phyloP scores from a whole-genome alignment of 257 asterid species.

The Fraxinus americana region DNA sequence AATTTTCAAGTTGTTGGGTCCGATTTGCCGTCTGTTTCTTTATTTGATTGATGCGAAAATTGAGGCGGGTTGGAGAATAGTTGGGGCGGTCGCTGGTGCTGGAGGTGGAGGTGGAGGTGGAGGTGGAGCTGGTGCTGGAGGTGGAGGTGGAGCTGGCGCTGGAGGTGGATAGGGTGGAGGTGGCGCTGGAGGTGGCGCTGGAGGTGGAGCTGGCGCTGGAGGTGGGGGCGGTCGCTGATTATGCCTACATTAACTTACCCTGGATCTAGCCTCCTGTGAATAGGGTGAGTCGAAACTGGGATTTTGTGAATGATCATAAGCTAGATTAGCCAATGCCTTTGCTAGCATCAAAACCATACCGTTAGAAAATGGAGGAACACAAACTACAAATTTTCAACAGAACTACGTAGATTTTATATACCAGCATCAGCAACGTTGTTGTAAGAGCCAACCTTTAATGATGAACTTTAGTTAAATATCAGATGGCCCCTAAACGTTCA shows the following conservation, averaged over 20 bases:
- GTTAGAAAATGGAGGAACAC: constrained; percentile 17
- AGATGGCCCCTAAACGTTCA: constrained; percentile 44
- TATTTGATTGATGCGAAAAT: too few relatives aligned
- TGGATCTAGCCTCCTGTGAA: constrained; percentile 78
- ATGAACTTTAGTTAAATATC: constrained; percentile 39
- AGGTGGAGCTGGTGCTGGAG: too few relatives aligned
- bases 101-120: too few relatives aligned
- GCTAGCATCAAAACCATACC: constrained; percentile 50
- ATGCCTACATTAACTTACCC: constrained; percentile 33
- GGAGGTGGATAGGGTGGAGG: too few relatives aligned
- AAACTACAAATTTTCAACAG: constrained; percentile 12
- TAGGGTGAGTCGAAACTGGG: constrained; percentile 74
- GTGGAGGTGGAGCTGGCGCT: too few relatives aligned
- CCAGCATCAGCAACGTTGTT: constrained; percentile 59
- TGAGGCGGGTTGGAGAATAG: too few relatives aligned
- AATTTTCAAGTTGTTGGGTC: too few relatives aligned
- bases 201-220: too few relatives aligned
- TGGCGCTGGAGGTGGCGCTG: too few relatives aligned
- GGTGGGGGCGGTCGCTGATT: too few relatives aligned
- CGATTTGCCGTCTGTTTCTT: too few relatives aligned
- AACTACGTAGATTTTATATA: constrained; percentile 27
- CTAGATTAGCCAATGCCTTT: constrained; percentile 77
- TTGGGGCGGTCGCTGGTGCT: too few relatives aligned
- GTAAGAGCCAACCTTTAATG: constrained; percentile 45
- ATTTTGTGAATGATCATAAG: constrained; percentile 68